Evolutionary conservation across 169 alveolate species (phyloP).

Genomic region (Besnoitia besnoiti): DNA sequence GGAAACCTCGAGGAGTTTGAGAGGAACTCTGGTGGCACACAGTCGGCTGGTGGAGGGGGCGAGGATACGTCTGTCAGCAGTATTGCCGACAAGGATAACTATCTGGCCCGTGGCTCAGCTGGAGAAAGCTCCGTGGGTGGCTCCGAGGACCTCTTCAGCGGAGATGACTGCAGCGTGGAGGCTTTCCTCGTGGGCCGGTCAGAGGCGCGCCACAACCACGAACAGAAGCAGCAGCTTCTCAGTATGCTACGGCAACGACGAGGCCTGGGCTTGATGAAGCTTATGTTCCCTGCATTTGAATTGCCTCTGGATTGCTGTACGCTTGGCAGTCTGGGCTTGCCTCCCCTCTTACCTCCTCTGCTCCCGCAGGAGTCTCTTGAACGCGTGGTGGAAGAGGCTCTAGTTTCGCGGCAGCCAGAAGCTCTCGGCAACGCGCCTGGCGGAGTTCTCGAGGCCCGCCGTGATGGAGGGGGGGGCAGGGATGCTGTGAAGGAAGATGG

Average conservation of each 20-base stretch:
- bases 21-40: not conserved
- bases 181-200: not conserved
- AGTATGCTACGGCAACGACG: not conserved
- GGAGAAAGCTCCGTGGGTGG: not conserved
- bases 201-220: not conserved
- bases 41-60: not conserved
- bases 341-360: slow-evolving; percentile 27
- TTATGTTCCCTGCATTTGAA: slow-evolving; percentile 12
- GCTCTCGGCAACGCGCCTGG: not conserved
- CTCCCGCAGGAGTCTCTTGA: slow-evolving; percentile 26
- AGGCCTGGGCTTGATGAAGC: not conserved
- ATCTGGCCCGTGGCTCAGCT: not conserved
- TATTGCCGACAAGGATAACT: not conserved
- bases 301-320: not conserved
- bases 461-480: not conserved
- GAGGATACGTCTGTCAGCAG: not conserved
- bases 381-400: not conserved
- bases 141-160: not conserved
- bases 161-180: not conserved
- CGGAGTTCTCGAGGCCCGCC: not conserved
- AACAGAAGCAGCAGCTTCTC: slow-evolving; percentile 14
- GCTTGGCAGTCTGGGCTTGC: not conserved
- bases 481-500: not conserved
- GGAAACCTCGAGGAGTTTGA: slow-evolving; percentile 23
- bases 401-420: not conserved